Conservation (phyloP, 1,284 basidiomycete genomes). For the Cryptococcus jaspeensis region DNA sequence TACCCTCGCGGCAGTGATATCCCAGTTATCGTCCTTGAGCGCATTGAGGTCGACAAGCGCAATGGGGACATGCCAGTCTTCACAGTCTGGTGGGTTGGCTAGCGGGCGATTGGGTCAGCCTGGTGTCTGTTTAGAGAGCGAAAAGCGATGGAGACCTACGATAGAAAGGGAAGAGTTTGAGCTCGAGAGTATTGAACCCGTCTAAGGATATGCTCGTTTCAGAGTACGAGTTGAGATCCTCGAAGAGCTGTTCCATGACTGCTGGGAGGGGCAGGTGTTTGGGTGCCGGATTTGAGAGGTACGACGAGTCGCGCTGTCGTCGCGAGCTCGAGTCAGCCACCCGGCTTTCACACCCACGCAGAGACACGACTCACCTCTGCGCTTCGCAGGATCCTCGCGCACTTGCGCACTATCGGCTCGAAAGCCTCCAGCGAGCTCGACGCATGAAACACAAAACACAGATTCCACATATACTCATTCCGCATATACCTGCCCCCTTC, state of each 20-base stretch:
- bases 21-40: slow-evolving; percentile 88
- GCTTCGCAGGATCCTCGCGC: slow-evolving; percentile 80
- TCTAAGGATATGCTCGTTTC: slow-evolving; percentile 89
- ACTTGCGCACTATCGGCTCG: slow-evolving; percentile 93
- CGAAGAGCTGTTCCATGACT: slow-evolving; percentile 93
- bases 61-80: slow-evolving; percentile 95
- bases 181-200: slow-evolving; percentile 83
- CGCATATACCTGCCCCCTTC: slow-evolving; percentile 65
- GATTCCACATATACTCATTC: slow-evolving; percentile 90
- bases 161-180: slow-evolving; percentile 95
- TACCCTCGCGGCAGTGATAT: slow-evolving; percentile 84
- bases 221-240: slow-evolving; percentile 94
- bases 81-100: slow-evolving; percentile 80
- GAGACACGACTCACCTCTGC: slow-evolving; percentile 67
- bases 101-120: background rate
- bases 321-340: background rate
- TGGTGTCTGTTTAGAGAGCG: too few species aligned
- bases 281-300: slow-evolving; percentile 73
- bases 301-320: slow-evolving; percentile 77
- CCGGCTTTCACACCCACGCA: background rate
- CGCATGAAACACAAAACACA: slow-evolving; percentile 91
- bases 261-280: slow-evolving; percentile 68
- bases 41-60: slow-evolving; percentile 79
- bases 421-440: slow-evolving; percentile 89
- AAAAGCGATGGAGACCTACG: slow-evolving; percentile 50